These are phyloP conservation scores for Simplicillium aogashimaense DNA, from an alignment of 2,329 filamentous ascomycete genomes.

Conservation along the genomic window DNA sequence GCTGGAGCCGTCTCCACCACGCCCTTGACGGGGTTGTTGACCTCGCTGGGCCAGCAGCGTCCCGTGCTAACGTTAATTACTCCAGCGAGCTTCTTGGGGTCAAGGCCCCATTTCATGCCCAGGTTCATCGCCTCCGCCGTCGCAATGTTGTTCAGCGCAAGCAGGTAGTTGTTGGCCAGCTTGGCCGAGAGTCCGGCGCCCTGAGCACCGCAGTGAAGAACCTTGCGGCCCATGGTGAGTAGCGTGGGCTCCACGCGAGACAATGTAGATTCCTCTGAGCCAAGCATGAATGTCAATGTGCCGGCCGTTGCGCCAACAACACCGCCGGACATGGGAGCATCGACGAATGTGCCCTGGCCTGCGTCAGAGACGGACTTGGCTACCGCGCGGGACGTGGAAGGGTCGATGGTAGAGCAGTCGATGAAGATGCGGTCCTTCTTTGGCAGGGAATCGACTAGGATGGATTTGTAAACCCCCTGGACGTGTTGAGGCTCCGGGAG, in stretches of 20 bases:
- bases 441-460: constrained; percentile 48
- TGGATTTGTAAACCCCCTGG: constrained; percentile 67
- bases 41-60: constrained; percentile 89
- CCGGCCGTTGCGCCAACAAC: constrained; percentile 84
- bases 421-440: constrained; percentile 69
- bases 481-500: constrained; percentile 87
- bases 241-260: constrained; percentile 59
- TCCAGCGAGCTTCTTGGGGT: constrained; percentile 58
- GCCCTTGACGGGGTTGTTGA: constrained; percentile 89
- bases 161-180: constrained; percentile 92
- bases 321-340: constrained; percentile 94
- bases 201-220: constrained; percentile 77
- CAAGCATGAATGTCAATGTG: constrained; percentile 93
- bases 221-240: constrained; percentile 73
- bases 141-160: constrained; percentile 83
- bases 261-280: constrained; percentile 52
- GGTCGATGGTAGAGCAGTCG: constrained; percentile 95
- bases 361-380: constrained; percentile 57
- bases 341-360: constrained; percentile 69
- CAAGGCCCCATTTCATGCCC: constrained; percentile 50
- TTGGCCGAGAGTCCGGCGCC: constrained; percentile 85
- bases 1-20: constrained; percentile 71
- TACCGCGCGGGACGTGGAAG: constrained; percentile 69
- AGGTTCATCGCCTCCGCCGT: constrained; percentile 58
- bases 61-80: constrained; percentile 93